These are phyloP conservation scores for Lactuca saligna DNA, from an alignment of 129 eudicot species.

Conservation along the genomic window DNA sequence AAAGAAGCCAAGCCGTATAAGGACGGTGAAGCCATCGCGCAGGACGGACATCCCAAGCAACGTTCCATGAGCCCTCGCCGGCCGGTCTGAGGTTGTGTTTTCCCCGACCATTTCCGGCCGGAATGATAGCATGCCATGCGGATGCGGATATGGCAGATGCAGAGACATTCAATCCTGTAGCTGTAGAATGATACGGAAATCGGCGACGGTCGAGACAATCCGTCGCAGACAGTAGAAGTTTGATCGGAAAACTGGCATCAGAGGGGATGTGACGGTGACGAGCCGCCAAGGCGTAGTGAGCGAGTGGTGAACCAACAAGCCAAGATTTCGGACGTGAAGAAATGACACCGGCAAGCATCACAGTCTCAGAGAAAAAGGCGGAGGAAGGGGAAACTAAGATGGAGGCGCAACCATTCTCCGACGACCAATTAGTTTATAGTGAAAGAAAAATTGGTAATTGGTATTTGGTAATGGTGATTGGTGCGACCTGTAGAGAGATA, in stretches of 20 bases:
- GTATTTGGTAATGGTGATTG: background rate
- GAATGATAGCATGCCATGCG: conserved; percentile 67
- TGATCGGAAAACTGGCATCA: conserved; percentile 34
- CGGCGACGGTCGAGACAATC: conserved; percentile 15
- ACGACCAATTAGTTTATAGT: conserved; percentile 13
- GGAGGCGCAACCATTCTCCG: conserved; percentile 24
- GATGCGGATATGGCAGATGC: conserved; percentile 40
- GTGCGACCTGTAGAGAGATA: background rate
- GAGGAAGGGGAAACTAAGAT: conserved; percentile 7
- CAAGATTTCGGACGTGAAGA: conserved; percentile 73
- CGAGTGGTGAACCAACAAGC: conserved; percentile 40
- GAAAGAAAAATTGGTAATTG: background rate
- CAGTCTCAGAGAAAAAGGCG: conserved; percentile 42
- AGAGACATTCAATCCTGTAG: conserved; percentile 24
- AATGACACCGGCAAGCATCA: conserved; percentile 77
- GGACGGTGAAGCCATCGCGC: conserved; percentile 81
- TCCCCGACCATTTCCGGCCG: conserved; percentile 31
- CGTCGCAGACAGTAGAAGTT: conserved; percentile 5
- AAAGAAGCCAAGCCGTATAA: conserved; percentile 69
- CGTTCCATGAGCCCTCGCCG: conserved; percentile 98
- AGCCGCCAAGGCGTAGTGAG: conserved; percentile 35
- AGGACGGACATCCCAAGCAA: conserved; percentile 84
- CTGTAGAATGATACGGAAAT: conserved; percentile 23
- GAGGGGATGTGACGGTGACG: conserved; percentile 37
- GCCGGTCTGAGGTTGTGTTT: conserved; percentile 28